Evolutionary conservation across 228 moss, liverwort and hornwort genomes (phyloP).

Genomic region (Sphagnum fallax): DNA sequence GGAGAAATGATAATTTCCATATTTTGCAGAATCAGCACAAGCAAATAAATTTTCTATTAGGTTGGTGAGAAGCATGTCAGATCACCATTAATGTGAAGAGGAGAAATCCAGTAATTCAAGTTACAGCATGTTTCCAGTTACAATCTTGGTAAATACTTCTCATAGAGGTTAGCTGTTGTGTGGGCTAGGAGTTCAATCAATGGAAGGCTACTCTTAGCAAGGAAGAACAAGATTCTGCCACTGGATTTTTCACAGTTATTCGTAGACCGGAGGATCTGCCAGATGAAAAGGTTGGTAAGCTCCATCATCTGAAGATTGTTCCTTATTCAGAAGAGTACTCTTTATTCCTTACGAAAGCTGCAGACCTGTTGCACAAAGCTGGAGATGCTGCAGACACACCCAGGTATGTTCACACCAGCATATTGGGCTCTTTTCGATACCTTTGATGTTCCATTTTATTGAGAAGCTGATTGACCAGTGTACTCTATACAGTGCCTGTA

Average conservation of each 20-base stretch:
- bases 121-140: no score
- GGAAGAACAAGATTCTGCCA: constrained; percentile 62
- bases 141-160: no score
- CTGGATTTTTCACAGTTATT: constrained; percentile 75
- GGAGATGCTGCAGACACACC: constrained; percentile 79
- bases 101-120: no score
- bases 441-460: no score
- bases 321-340: constrained; percentile 70
- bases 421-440: not conserved
- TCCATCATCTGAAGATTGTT: constrained; percentile 56
- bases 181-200: constrained; percentile 63
- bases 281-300: constrained; percentile 30
- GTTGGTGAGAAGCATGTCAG: no score
- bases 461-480: no score
- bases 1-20: no score
- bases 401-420: constrained; percentile 25
- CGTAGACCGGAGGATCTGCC: constrained; percentile 49
- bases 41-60: no score
- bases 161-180: no score
- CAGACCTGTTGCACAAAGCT: constrained; percentile 69
- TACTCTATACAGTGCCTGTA: no score
- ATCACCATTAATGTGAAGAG: no score
- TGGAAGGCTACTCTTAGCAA: constrained; percentile 68
- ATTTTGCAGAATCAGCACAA: no score
- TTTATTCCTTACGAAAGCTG: constrained; percentile 52